Conservation (phyloP, 2,329 filamentous ascomycete species). For the Calonectria multiphialidica region DNA sequence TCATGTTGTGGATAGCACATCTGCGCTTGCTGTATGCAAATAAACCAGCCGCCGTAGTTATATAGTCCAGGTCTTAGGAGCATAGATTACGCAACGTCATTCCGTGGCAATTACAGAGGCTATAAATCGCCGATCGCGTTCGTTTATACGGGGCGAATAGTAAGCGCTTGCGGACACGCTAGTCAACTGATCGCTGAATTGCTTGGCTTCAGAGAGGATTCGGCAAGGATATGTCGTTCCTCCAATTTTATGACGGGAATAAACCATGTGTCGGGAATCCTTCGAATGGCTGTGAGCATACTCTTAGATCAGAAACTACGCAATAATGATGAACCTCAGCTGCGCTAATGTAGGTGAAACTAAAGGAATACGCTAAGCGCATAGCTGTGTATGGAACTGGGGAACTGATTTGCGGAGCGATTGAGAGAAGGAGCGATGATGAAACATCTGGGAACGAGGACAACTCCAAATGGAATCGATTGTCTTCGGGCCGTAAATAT, state of each 20-base stretch:
- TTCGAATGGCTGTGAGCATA: neutral
- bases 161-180: neutral
- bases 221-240: neutral
- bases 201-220: neutral
- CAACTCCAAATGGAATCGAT: neutral
- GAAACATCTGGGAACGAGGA: neutral
- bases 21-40: neutral
- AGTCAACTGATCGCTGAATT: neutral
- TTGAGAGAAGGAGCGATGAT: neutral
- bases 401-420: neutral
- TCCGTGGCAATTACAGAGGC: neutral
- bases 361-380: neutral
- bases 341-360: neutral
- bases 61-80: neutral
- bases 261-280: neutral
- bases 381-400: neutral
- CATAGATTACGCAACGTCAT: neutral
- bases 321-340: neutral
- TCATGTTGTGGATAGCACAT: conserved; percentile 50
- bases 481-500: neutral
- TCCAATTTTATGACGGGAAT: neutral
- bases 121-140: neutral
- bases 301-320: neutral
- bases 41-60: neutral
- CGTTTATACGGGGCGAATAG: neutral